These are phyloP conservation scores for Aaosphaeria pasadenensis DNA, from an alignment of 2,329 filamentous ascomycete genomes.

Conservation along the genomic window DNA sequence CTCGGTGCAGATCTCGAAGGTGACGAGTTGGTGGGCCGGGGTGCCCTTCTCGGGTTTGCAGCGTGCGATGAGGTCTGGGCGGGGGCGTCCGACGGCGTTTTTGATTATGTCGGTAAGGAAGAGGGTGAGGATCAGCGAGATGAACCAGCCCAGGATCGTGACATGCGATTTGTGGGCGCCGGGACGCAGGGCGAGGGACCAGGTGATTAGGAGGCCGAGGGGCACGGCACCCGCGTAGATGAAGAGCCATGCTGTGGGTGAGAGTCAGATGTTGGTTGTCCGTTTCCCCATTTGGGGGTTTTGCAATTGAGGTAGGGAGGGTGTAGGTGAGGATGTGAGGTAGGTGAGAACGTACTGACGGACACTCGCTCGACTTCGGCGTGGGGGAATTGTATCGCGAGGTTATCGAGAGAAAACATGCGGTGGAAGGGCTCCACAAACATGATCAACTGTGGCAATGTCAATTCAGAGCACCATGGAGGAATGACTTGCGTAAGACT, in stretches of 20 bases:
- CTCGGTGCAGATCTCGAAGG: constrained; percentile 70
- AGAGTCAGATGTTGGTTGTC: neutral
- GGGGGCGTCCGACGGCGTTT: constrained; percentile 77
- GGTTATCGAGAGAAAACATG: constrained; percentile 87
- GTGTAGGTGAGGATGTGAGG: neutral
- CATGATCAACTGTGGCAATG: constrained; percentile 55
- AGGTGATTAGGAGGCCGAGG: constrained; percentile 61
- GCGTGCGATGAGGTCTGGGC: constrained; percentile 84
- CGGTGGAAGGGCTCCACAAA: constrained; percentile 85
- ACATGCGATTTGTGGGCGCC: constrained; percentile 79
- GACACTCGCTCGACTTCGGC: constrained; percentile 80
- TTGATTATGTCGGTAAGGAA: constrained; percentile 87
- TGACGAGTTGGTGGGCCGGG: constrained; percentile 54
- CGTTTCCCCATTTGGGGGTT: neutral
- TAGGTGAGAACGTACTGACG: constrained; percentile 55
- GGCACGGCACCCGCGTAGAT: constrained; percentile 75
- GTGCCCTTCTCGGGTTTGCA: constrained; percentile 69
- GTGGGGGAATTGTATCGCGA: constrained; percentile 81
- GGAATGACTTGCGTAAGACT: constrained; percentile 17
- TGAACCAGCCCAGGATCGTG: constrained; percentile 75
- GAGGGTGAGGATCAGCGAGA: constrained; percentile 68
- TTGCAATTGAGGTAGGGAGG: neutral
- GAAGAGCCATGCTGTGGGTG: constrained; percentile 63
- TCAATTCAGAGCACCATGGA: constrained; percentile 4
- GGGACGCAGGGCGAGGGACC: constrained; percentile 62